Base-by-base conservation (phyloP, 164 flowering plant species). In the Magnolia changhungtana region DNA sequence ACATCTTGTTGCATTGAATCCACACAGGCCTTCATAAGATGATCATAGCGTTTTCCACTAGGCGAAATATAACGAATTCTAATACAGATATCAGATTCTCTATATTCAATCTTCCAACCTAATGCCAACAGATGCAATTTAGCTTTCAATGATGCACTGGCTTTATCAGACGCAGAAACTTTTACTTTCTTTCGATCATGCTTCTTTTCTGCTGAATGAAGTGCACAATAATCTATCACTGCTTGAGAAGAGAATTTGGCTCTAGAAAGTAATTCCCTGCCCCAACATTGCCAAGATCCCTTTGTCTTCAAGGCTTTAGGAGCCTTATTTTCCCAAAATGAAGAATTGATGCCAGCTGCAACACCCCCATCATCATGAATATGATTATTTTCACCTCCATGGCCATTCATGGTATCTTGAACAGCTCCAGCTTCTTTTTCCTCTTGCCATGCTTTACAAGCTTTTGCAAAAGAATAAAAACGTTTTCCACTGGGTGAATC, bases 81-180 rank as follows among this genome's bases (percentile, higher is more conserved):
- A 7, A 19, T 11, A 16, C 72, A 8, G 18, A 50, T n/a, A 8
- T 11, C 72, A n/a, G 11, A 8, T 31, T 29, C 24, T 50, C 64
- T 50, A 2, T 24, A 31, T 52, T 63, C 50, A 23, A 74, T 61
- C 69, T 45, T 74, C 76, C 76, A 74, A 37, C 76, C 76, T 58
- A 74, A 14, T 13, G 58, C 37, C 16, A 45, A 65, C 11, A 74
- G 76, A 74, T 63, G 76, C 10, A 16, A 50, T 45, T 50, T 37
- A 16, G 75, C 23, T 24, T 45, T 10, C 67, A 21, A 18, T 4
- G 3, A 7, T 20, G 10, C 55, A 23, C 66, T 29, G 21, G 19
- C 11, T 55, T 55, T 29, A 21, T 23, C 21, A 8, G 45, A 14
- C 13, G 9, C 51, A 24, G 19, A n/a, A 72, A 37, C 45, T 37